Evolutionary conservation across 208 protist species (phyloP), one percentile per base, ranked within the genome.

Genomic region (Trypanosoma boissoni): DNA sequence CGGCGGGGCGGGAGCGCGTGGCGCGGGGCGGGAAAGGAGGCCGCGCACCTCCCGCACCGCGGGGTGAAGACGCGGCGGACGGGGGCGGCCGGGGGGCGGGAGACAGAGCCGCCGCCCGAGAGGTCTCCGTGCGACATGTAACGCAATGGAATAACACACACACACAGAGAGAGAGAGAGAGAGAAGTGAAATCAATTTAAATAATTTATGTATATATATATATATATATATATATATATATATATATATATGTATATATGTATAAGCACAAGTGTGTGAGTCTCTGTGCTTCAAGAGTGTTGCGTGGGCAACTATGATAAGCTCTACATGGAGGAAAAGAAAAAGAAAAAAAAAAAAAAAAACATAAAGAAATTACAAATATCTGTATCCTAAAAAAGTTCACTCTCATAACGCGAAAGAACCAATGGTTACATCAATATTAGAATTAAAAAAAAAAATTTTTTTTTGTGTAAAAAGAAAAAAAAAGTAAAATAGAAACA

Each of bases 351-450:
- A n/a, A n/a, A 76, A 44, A 34, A 34, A 4, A 0, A 14, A 45
- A 43, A 68, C 8, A 44, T 20, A 68, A 42, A 62, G 27, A 68
- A 21, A 68, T n/a, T n/a, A n/a, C n/a, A n/a, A n/a, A n/a, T n/a
- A n/a, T n/a, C n/a, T n/a, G n/a, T n/a, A n/a, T n/a, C n/a, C n/a
- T n/a, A n/a, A n/a, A n/a, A n/a, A n/a, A n/a, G n/a, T n/a, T n/a
- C n/a, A n/a, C n/a, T n/a, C n/a, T n/a, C n/a, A n/a, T n/a, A n/a
- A n/a, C n/a, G n/a, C n/a, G n/a, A n/a, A n/a, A n/a, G n/a, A n/a
- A n/a, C n/a, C n/a, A 32, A 39, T 24, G 24, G 8, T 14, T 20
- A 55, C 14, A 55, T 23, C 36, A 41, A 55, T 23, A 41, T 42
- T 24, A 45, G 8, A 45, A 4, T 7, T 4, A 4, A 16, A 20